These are phyloP conservation scores for Psilocybe tampanensis DNA, from an alignment of 768 basidiomycete genomes.

Conservation along the genomic window DNA sequence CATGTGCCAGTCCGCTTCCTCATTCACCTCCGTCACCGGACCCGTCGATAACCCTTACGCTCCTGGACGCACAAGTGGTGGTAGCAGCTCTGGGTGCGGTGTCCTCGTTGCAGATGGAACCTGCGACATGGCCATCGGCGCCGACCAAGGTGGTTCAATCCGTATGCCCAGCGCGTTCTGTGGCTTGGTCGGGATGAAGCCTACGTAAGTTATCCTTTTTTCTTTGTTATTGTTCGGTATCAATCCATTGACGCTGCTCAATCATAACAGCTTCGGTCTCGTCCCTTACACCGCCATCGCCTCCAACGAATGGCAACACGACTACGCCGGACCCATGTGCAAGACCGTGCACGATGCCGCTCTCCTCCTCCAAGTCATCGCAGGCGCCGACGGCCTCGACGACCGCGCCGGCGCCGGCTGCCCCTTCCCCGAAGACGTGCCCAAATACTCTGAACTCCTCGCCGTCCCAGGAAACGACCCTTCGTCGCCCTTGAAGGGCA, in stretches of 20 bases:
- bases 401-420: constrained; percentile 31
- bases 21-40: constrained; percentile 28
- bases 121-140: constrained; percentile 48
- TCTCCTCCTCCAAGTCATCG: constrained; percentile 41
- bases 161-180: constrained; percentile 44
- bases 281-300: constrained; percentile 50
- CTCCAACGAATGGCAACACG: constrained; percentile 38
- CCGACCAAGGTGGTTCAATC: constrained; percentile 49
- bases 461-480: constrained; percentile 27
- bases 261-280: constrained; percentile 35
- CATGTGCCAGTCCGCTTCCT: constrained; percentile 25
- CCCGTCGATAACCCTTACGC: constrained; percentile 47
- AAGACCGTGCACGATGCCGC: constrained; percentile 41
- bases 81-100: constrained; percentile 46
- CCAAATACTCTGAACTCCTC: constrained; percentile 31
- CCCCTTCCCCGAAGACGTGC: constrained; percentile 19
- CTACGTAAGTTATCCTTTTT: constrained; percentile 14
- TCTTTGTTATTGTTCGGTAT: background rate
- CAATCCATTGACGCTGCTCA: background rate
- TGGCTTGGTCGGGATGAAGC: constrained; percentile 39
- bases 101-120: constrained; percentile 39
- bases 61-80: constrained; percentile 41
- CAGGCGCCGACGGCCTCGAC: constrained; percentile 46
- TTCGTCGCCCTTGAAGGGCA: constrained; percentile 28
- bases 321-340: constrained; percentile 44